Conservation (phyloP, 2,329 filamentous ascomycete genomes). For the Pyrenochaeta sp. region DNA sequence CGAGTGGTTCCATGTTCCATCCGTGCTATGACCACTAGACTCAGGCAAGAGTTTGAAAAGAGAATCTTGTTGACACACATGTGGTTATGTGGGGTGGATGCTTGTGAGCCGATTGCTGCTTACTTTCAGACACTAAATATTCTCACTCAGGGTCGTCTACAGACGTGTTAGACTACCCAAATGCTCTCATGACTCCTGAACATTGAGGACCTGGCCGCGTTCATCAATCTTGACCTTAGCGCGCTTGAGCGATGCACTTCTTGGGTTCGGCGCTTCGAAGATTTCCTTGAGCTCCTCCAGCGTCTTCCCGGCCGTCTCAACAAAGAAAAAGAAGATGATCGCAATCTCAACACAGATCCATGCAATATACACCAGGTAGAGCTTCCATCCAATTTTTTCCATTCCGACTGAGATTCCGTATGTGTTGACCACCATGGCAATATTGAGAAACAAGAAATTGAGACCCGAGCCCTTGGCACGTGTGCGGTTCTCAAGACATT, state of each 20-base stretch:
- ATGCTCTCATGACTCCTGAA: conserved; percentile 10
- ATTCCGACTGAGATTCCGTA: conserved; percentile 45
- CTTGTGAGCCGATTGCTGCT: too few species aligned
- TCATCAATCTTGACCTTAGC: conserved; percentile 37
- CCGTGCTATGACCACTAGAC: not conserved
- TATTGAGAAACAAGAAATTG: conserved; percentile 46
- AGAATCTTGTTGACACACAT: not conserved
- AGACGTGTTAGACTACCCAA: not conserved
- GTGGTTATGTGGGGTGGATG: too few species aligned
- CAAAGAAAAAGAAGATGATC: conserved; percentile 44
- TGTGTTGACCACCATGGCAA: conserved; percentile 46
- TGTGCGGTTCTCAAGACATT: conserved; percentile 51
- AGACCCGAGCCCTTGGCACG: conserved; percentile 48
- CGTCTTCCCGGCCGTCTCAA: conserved; percentile 45
- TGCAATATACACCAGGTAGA: conserved; percentile 43
- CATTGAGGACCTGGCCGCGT: conserved; percentile 34
- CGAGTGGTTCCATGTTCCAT: not conserved
- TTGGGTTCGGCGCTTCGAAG: conserved; percentile 41
- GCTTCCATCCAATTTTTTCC: conserved; percentile 42
- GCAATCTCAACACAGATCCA: conserved; percentile 45
- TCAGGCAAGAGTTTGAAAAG: not conserved
- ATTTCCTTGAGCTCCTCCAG: conserved; percentile 44
- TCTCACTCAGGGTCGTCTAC: not conserved
- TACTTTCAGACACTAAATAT: too few species aligned
- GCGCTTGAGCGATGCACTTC: conserved; percentile 33